Evolutionary conservation across 2,329 filamentous ascomycete genomes (phyloP), one percentile per base, ranked within the genome.

Genomic region (Clonostachys rosea): DNA sequence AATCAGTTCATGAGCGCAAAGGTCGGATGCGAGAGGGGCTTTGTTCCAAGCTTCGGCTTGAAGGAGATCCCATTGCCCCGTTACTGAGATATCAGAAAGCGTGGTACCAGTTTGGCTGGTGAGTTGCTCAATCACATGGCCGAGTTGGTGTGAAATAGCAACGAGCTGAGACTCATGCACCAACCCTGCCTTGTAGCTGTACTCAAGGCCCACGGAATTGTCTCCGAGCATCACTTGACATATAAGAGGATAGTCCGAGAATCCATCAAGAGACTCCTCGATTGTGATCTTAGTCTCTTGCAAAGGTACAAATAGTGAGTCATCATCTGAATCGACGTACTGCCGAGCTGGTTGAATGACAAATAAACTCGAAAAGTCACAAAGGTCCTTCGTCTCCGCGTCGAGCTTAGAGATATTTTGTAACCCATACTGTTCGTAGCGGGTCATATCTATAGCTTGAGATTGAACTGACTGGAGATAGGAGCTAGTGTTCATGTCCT

Each of bases 401-500:
- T 40, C 50, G 6, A 58, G 35, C 36, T 50, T 50, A 8, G 48
- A 40, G 12, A 60, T 59, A 20, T 55, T 52, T 33, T 58, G 59
- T n/a, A 61, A 45, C 14, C 59, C 59, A 8, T 40, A 50, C 12
- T 59, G 55, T 41, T 59, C 50, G 39, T 49, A 54, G 0, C 50
- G 44, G 10, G 58, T 46, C 52, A 59, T 56, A 8, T 53, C 50
- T 16, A 49, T 46, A 14, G 51, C 43, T 34, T 53, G 49, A n/a
- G 44, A 33, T 20, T 54, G 54, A 6, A 54, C 44, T 6, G 43
- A 11, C 14, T 47, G 30, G 13, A 56, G 41, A 37, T 48, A 54
- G n/a, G 52, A 36, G 34, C 44, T 39, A 5, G 53, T 47, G 34
- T 41, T 45, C 30, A 48, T 40, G 18, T 47, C 39, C 16, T 17